Base-by-base conservation (phyloP, 148 eudicot genomes). In the Rheum nobile region DNA sequence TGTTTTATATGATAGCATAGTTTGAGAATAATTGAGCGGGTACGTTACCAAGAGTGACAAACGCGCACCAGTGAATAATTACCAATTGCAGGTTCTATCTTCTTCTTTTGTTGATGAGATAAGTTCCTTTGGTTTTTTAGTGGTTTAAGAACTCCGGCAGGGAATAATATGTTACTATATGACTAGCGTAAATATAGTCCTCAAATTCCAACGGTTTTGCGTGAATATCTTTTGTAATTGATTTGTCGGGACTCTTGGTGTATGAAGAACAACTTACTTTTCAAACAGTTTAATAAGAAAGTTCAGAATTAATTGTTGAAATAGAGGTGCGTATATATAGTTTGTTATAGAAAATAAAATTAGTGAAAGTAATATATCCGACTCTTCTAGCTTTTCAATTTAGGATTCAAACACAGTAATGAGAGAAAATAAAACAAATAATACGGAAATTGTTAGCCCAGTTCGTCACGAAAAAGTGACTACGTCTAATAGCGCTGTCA, bases 91-190 rank as follows among this genome's bases (percentile, higher is more conserved):
- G 68, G 68, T 61, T 61, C 68, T 31, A 12, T 31, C 37, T 61
- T 61, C 29, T 29, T 31, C 8, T 13, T 13, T 13, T 29, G 68
- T 61, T 29, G 21, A 13, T 29, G 21, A 13, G 37, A 61, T 61
- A 31, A 61, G 68, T 61, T 61, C 68, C 68, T 29, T 61, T 61
- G 68, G 68, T 28, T 61, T 59, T 57, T 61, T 13, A 61, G 35
- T 65, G 70, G 70, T 14, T 34, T 31, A 65, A 28, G 70, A 65
- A 16, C 70, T 65, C 21, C 21, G 4, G 16, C 38, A 65, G 32
- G 70, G 70, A 65, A 32, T 65, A 16, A 65, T 65, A 32, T 65
- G 19, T 55, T 21, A 24, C n/a, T 54, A 21, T n/a, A 46, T n/a
- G 6, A 54, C 29, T 22, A 54, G 5, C n/a, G 16, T 17, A 19